Percentiles rank a stretch among this genome's conserved stretches.
Evolutionary conservation across 768 basidiomycete species (phyloP).

Genomic region (Serendipita sp.): DNA sequence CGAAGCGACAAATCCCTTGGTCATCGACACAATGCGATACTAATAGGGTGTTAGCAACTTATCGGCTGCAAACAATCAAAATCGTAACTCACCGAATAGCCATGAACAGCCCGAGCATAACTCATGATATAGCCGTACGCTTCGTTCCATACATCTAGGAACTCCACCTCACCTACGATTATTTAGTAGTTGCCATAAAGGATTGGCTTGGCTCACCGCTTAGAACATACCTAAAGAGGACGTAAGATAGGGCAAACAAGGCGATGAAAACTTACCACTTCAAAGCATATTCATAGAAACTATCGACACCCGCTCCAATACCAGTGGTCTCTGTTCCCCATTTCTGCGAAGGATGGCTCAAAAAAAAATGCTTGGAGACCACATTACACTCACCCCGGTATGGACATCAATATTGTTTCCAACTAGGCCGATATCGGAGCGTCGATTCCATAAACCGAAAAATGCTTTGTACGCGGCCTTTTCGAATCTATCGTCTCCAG

Average conservation of each 20-base stretch:
- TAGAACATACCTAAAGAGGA: slow-evolving; percentile 37
- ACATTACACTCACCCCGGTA: slow-evolving; percentile 44
- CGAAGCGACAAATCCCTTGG: slow-evolving; percentile 55
- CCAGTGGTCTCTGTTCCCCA: slow-evolving; percentile 72
- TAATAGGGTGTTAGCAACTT: slow-evolving; percentile 18
- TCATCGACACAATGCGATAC: slow-evolving; percentile 78
- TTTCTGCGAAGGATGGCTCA: slow-evolving; percentile 22
- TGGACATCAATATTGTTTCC: slow-evolving; percentile 76
- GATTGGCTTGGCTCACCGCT: slow-evolving; percentile 34
- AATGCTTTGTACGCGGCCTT: slow-evolving; percentile 78
- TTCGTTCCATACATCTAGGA: slow-evolving; percentile 72
- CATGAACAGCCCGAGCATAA: slow-evolving; percentile 63
- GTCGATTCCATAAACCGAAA: slow-evolving; percentile 85
- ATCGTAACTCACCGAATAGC: slow-evolving; percentile 57
- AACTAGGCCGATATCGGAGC: slow-evolving; percentile 66
- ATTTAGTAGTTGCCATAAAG: slow-evolving; percentile 13
- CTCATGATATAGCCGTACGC: slow-evolving; percentile 73
- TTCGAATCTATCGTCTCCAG: slow-evolving; percentile 80
- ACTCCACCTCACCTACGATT: slow-evolving; percentile 50
- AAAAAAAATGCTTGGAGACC: slow-evolving; percentile 10
- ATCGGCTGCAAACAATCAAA: background rate
- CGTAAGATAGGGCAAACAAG: background rate
- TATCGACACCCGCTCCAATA: slow-evolving; percentile 90
- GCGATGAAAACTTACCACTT: slow-evolving; percentile 35
- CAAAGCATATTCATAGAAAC: slow-evolving; percentile 85